A percentile compares a stretch with the other conserved stretches of the same genome.
phyloP scores from a whole-genome alignment of 1,284 basidiomycete species.

The Puccinia coronata region DNA sequence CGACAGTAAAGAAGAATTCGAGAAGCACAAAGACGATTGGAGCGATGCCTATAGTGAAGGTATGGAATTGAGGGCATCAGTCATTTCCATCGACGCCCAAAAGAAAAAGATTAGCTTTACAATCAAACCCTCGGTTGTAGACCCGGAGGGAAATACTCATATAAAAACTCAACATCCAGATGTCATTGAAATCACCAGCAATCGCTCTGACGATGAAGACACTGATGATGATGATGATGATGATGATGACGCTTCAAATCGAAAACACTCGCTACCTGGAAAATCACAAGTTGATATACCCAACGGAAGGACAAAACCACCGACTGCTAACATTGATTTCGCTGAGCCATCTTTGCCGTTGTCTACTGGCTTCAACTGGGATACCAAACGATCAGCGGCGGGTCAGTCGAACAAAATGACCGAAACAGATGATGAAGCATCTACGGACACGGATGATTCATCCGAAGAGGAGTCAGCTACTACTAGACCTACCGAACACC shows the following conservation, averaged over 20 bases:
- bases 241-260: background rate
- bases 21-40: conserved; percentile 64
- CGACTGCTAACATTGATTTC: conserved; percentile 34
- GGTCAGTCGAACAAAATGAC: background rate
- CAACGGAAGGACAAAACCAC: background rate
- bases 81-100: conserved; percentile 71
- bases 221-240: conserved; percentile 13
- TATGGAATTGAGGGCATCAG: conserved; percentile 78
- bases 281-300: background rate
- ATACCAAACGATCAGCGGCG: conserved; percentile 2
- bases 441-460: background rate
- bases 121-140: conserved; percentile 68
- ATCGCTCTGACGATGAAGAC: conserved; percentile 20
- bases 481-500: conserved; percentile 64
- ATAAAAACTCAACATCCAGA: background rate
- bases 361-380: conserved; percentile 27
- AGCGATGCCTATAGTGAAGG: conserved; percentile 76
- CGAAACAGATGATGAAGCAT: background rate
- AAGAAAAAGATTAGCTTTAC: conserved; percentile 82
- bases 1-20: conserved; percentile 67
- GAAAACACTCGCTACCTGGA: background rate
- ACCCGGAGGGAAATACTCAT: background rate
- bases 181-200: conserved; percentile 3
- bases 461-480: background rate
- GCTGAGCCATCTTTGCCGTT: conserved; percentile 27